Base-by-base conservation (phyloP, 2,329 filamentous ascomycete species). In the Pestalotiopsis sp. region DNA sequence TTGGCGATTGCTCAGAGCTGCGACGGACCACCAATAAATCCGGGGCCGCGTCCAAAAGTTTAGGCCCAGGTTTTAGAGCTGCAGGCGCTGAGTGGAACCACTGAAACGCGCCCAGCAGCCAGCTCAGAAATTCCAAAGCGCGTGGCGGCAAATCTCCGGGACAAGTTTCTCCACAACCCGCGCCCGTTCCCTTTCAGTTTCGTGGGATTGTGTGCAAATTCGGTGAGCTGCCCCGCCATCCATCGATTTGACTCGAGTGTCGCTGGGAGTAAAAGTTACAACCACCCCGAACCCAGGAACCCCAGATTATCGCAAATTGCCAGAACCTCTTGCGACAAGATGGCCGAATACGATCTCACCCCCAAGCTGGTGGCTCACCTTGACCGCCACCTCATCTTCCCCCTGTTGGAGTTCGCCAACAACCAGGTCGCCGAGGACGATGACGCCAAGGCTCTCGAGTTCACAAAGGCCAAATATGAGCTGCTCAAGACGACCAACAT, bases 401-500 rank as follows among this genome's bases (percentile, higher is more conserved):
- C 96, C 74, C 89, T 99, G 72, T 91, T 99, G 80, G 95, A 98
- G 85, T 98, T 97, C 83, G 88, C 92, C 77, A 91, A 91, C 78
- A 91, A 92, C 79, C 91, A 94, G 81, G 92, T 97, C 74, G 91
- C 94, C 80, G 92, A 94, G 78, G 89, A 90, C 77, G 85, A 89
- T 70, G 84, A 85, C 71, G 82, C 79, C 52, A 83, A 87, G 82
- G 83, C 88, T 68, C 86, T 86, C 76, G 91, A 95, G 81, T 91
- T 97, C 76, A 91, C 92, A 72, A 90, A 92, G 79, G 91, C 94
- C 76, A 97, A 97, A 83, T 97, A 95, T 82, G 92, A 95, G 84
- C 90, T 99, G 69, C 90, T 99, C 75, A 95, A 97, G 85, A 91
- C 94, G 81, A 98, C 96, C 78, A 98, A 98, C 87, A 99, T 99